These are phyloP conservation scores for Talaromyces sp. DNA, from an alignment of 2,329 filamentous ascomycete species.

Conservation along the genomic window DNA sequence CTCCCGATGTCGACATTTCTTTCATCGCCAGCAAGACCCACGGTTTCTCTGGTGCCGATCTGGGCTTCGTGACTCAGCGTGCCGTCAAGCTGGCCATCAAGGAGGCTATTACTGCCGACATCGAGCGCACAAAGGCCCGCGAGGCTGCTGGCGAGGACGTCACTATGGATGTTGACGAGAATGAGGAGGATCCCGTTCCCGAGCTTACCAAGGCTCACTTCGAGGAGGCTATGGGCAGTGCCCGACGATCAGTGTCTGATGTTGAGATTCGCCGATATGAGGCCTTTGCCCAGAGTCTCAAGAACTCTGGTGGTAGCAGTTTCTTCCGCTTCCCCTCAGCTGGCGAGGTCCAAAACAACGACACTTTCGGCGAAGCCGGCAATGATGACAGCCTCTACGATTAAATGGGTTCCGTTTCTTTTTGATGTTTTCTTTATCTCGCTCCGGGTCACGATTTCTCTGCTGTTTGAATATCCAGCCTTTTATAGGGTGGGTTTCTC, in stretches of 20 bases:
- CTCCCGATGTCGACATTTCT: slow-evolving; percentile 80
- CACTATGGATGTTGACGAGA: slow-evolving; percentile 74
- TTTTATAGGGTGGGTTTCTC: slow-evolving; percentile 13
- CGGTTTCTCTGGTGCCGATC: slow-evolving; percentile 98
- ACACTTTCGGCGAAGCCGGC: slow-evolving; percentile 77
- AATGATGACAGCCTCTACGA: slow-evolving; percentile 98
- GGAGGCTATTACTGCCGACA: slow-evolving; percentile 85
- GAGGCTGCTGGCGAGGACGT: slow-evolving; percentile 76
- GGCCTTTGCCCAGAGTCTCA: slow-evolving; percentile 98
- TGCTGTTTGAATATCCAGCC: slow-evolving; percentile 19
- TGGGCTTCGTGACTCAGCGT: slow-evolving; percentile 98
- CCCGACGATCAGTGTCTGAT: slow-evolving; percentile 89
- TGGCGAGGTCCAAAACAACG: slow-evolving; percentile 58
- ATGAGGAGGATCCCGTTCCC: slow-evolving; percentile 84
- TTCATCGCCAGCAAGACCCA: slow-evolving; percentile 97
- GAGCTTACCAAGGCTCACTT: slow-evolving; percentile 96
- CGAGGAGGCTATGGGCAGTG: slow-evolving; percentile 96
- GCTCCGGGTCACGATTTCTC: slow-evolving; percentile 25
- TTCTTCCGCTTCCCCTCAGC: slow-evolving; percentile 93
- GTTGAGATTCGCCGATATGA: slow-evolving; percentile 98
- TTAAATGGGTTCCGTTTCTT: slow-evolving; percentile 55
- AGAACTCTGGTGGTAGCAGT: slow-evolving; percentile 91
- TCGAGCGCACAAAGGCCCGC: slow-evolving; percentile 85
- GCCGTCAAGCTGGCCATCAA: slow-evolving; percentile 99
- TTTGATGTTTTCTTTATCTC: slow-evolving; percentile 15